Percentiles rank a stretch among this genome's conserved stretches.
phyloP scores from a whole-genome alignment of 2,329 filamentous ascomycete genomes.

The Neonectria hederae region DNA sequence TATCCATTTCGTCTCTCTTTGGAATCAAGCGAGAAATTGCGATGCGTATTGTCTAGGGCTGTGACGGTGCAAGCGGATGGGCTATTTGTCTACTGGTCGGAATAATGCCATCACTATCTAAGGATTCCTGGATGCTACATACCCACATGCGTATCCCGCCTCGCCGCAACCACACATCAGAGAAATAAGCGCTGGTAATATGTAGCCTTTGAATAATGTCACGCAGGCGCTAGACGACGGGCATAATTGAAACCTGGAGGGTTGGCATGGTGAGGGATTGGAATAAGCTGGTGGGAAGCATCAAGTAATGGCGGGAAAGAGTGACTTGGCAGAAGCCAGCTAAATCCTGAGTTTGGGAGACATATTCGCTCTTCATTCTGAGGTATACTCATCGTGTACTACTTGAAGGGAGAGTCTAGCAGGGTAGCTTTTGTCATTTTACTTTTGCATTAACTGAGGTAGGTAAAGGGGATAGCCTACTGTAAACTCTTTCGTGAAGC shows the following conservation, averaged over 20 bases:
- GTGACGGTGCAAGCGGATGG: too few species aligned
- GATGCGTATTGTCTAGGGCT: too few species aligned
- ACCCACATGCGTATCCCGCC: background rate
- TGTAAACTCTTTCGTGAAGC: background rate
- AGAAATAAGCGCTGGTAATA: background rate
- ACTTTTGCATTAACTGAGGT: background rate
- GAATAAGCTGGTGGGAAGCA: background rate
- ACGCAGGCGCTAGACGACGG: background rate
- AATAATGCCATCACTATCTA: background rate
- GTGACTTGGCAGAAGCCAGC: background rate
- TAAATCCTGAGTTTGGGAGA: background rate
- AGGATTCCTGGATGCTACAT: background rate
- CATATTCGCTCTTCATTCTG: too few species aligned
- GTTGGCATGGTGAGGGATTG: background rate
- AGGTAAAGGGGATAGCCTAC: background rate
- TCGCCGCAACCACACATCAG: conserved; percentile 4
- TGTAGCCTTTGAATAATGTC: conserved; percentile 1
- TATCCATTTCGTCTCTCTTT: too few species aligned
- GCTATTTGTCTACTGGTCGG: background rate
- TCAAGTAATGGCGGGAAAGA: background rate
- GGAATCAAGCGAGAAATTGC: too few species aligned
- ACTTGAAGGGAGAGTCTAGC: too few species aligned
- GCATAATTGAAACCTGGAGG: background rate
- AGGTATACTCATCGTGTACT: too few species aligned
- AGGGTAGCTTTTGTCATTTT: too few species aligned